Evolutionary conservation across 2,329 filamentous ascomycete species (phyloP), one percentile per base, ranked within the genome.

Genomic region (Graphilbum sp.): DNA sequence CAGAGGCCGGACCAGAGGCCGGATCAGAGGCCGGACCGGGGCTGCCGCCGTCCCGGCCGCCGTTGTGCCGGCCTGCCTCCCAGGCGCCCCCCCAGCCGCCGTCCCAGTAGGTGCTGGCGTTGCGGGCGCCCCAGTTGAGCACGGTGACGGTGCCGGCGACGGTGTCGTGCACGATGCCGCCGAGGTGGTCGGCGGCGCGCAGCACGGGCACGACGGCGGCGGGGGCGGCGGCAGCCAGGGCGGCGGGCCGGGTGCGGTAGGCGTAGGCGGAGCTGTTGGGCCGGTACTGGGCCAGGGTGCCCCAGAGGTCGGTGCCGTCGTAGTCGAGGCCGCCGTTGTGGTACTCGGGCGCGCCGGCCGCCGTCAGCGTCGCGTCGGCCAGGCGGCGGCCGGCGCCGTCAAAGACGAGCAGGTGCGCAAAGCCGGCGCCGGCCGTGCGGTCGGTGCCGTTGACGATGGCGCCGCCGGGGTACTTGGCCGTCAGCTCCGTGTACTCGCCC

Each of bases 371-470:
- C 5, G 57, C 62, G 44, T 67, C 62, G 3, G 60, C 62, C 13
- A 67, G 54, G 3, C 56, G 49, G 10, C 49, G 47, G 2, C 64
- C 64, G 7, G 57, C 48, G 0, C 56, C 56, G 36, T 61, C 54
- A 45, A 62, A 67, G 3, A 67, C 52, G 19, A 64, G 51, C 33
- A 67, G 39, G 37, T 67, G 62, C 8, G 57, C 57, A 35, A 62
- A 64, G 7, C 54, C 32, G 18, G 32, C 32, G 12, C 32, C 32
- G 7, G 32, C 12, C 12, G 32, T 58, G 19, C 62, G 55, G 44
- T 71, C 66, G 3, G 65, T 71, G 5, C 67, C 67, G 27, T 67
- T 67, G 50, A 64, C 59, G 50, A 63, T n/a, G n/a, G n/a, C n/a
- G n/a, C n/a, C 62, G 20, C 52, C 47, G 35, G 46, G 42, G 44